phyloP scores from a whole-genome alignment of 352 stramenopile genomes.

The Globisporangium nunn region DNA sequence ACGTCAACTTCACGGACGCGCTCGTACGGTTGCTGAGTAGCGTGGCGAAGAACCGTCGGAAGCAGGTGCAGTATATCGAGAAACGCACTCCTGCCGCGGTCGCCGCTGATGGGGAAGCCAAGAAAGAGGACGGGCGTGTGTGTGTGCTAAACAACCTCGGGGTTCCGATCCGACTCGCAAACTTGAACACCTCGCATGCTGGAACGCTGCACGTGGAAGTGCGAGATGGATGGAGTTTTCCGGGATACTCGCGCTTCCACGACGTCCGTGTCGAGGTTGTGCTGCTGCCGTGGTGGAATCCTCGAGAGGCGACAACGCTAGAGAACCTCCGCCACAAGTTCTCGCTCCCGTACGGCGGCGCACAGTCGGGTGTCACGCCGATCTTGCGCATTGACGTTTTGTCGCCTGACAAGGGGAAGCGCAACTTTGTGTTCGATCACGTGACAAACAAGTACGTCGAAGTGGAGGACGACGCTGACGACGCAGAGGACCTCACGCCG shows the following conservation, averaged over 20 bases:
- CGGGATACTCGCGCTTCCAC: slow-evolving; percentile 77
- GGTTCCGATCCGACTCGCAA: slow-evolving; percentile 81
- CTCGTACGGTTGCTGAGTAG: slow-evolving; percentile 74
- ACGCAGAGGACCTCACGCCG: slow-evolving; percentile 18
- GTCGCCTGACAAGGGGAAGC: slow-evolving; percentile 58
- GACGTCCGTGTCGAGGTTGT: slow-evolving; percentile 79
- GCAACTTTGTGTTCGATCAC: slow-evolving; percentile 83
- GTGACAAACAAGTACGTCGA: slow-evolving; percentile 84
- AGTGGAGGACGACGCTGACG: slow-evolving; percentile 61
- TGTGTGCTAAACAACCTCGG: slow-evolving; percentile 87
- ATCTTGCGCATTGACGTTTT: slow-evolving; percentile 78
- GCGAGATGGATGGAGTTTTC: slow-evolving; percentile 80
- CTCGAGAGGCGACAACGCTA: slow-evolving; percentile 57
- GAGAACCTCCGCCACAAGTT: slow-evolving; percentile 81
- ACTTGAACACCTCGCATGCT: slow-evolving; percentile 81
- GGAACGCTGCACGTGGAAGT: slow-evolving; percentile 78
- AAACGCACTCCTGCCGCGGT: slow-evolving; percentile 70
- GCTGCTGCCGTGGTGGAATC: slow-evolving; percentile 84
- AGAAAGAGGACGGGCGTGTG: slow-evolving; percentile 78
- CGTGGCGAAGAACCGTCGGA: slow-evolving; percentile 67
- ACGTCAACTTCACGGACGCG: slow-evolving; percentile 84
- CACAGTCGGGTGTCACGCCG: slow-evolving; percentile 80
- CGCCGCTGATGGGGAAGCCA: slow-evolving; percentile 70
- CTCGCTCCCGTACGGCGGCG: slow-evolving; percentile 70
- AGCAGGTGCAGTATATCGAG: slow-evolving; percentile 67